phyloP scores from a whole-genome alignment of 2,329 filamentous ascomycete genomes.

The Penicillium sp. region DNA sequence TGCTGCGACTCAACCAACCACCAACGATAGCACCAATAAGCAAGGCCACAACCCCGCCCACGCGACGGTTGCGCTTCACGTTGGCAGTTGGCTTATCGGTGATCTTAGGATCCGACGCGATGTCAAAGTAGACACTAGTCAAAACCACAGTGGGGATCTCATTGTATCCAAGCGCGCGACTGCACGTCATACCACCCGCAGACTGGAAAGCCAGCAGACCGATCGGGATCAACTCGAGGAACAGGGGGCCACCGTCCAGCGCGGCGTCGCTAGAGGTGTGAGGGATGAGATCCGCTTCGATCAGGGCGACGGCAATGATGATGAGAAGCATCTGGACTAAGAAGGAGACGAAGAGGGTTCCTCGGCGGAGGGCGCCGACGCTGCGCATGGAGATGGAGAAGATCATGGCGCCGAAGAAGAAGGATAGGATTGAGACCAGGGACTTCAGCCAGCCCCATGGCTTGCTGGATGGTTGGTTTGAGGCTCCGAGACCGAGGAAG shows the following conservation, averaged over 20 bases:
- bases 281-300: conserved; percentile 42
- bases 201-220: conserved; percentile 48
- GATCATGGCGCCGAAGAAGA: conserved; percentile 44
- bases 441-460: conserved; percentile 49
- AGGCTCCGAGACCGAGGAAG: conserved; percentile 49
- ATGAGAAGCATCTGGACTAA: conserved; percentile 41
- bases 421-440: conserved; percentile 43
- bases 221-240: conserved; percentile 46
- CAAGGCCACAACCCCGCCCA: conserved; percentile 40
- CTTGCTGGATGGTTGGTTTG: conserved; percentile 40
- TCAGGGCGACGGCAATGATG: conserved; percentile 42
- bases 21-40: conserved; percentile 44
- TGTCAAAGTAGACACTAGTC: conserved; percentile 50
- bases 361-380: conserved; percentile 35
- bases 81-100: conserved; percentile 37
- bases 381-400: conserved; percentile 42
- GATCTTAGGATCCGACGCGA: conserved; percentile 44
- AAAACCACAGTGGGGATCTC: conserved; percentile 50
- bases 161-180: conserved; percentile 42
- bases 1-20: conserved; percentile 45
- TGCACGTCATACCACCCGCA: conserved; percentile 46
- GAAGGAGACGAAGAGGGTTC: conserved; percentile 45
- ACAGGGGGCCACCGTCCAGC: conserved; percentile 30
- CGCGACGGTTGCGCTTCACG: conserved; percentile 40
- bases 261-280: conserved; percentile 24